Conservation (phyloP, 768 basidiomycete species). For the Lentinula aciculospora region DNA sequence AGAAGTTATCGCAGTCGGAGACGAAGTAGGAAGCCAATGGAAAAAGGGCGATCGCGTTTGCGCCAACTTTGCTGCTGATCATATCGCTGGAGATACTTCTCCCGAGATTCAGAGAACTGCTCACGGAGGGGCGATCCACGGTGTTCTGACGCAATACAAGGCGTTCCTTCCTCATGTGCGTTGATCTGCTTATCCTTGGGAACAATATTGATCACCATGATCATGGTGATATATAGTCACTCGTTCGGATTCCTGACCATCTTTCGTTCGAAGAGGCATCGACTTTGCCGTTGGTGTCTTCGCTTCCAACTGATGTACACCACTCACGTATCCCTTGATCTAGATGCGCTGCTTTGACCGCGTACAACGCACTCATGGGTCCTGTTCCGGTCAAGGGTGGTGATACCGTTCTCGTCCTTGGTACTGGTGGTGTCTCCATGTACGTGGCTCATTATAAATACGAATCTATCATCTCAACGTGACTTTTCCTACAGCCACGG, state of each 20-base stretch:
- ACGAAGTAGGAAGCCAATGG: constrained; percentile 37
- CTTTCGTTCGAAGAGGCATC: constrained; percentile 61
- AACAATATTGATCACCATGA: background rate
- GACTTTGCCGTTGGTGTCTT: constrained; percentile 44
- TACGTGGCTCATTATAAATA: constrained; percentile 14
- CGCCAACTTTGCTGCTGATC: constrained; percentile 45
- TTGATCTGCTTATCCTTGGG: background rate
- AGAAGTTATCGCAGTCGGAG: constrained; percentile 44
- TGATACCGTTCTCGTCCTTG: constrained; percentile 50
- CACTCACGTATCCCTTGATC: background rate
- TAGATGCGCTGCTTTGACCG: constrained; percentile 57
- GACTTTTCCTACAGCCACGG: constrained; percentile 36
- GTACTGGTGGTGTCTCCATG: constrained; percentile 55
- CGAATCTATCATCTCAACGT: background rate
- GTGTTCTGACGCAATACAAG: constrained; percentile 50
- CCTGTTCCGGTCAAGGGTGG: constrained; percentile 48
- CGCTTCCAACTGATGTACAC: background rate
- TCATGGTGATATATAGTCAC: constrained; percentile 22
- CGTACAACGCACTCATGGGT: constrained; percentile 55
- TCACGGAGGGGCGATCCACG: constrained; percentile 44
- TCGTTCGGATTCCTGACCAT: constrained; percentile 50
- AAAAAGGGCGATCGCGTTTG: constrained; percentile 51
- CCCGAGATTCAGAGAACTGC: constrained; percentile 26
- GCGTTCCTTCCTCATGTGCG: constrained; percentile 41
- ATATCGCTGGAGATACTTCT: constrained; percentile 38